Evolutionary conservation across 1,284 basidiomycete species (phyloP), one percentile per base, ranked within the genome.

Genomic region (Cystobasidium pallidum): DNA sequence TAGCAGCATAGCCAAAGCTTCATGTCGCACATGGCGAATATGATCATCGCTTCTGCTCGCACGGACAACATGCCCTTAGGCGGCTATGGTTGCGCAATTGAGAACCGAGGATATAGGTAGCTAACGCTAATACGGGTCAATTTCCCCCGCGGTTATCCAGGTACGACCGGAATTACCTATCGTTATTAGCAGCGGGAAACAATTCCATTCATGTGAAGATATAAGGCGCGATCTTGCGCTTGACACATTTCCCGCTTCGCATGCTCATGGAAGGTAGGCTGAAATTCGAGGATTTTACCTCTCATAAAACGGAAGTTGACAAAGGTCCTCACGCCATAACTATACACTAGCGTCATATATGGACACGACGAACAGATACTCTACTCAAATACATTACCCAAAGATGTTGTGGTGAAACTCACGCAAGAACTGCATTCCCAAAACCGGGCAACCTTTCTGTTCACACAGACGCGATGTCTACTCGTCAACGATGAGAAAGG

Each of bases 171-270:
- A 64, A 24, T 51, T 71, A 19, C 73, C 73, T 21, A 58, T 74
- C 11, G 51, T 74, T 26, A 67, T 74, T 17, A 58, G 62, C 73
- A 57, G 49, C 24, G 73, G 73, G 17, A 74, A 72, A 45, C 73
- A 74, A 39, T 71, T 32, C 32, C 30, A 45, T n/a, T 66, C 61
- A 19, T 74, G 73, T 45, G 26, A 39, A n/a, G 26, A 71, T 30
- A 41, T 74, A 19, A 72, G 73, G 19, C 30, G 54, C 21, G 39
- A 74, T 54, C 58, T 74, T 28, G 43, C 39, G 10, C 73, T 74
- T 19, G 45, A 61, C 36, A 15, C 21, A 15, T 66, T 72, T 41
- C 63, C 62, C 19, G 70, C 70, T 43, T 57, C 70, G 17, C 73
- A 74, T 36, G 68, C 68, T 28, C 68, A 71, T 51, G 72, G 73